Evolutionary conservation across 2,329 filamentous ascomycete genomes (phyloP).

Genomic region (Aspergillus sp.): DNA sequence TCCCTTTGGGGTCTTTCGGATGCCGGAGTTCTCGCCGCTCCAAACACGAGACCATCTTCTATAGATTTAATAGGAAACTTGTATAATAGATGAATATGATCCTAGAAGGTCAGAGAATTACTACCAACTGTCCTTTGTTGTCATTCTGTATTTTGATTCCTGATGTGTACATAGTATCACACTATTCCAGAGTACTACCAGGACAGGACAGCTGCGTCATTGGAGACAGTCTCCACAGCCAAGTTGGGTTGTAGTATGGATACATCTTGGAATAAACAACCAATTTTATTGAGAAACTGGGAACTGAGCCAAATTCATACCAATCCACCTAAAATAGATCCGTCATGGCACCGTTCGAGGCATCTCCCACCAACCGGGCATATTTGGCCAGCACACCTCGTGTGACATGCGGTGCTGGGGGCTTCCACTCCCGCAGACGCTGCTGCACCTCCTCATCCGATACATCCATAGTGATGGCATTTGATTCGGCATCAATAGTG

Average conservation of each 20-base stretch:
- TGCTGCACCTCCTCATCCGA: slow-evolving; percentile 68
- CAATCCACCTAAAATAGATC: slow-evolving; percentile 61
- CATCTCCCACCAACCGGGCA: slow-evolving; percentile 81
- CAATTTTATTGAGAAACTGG: too few species aligned
- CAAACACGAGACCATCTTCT: not conserved
- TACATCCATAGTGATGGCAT: slow-evolving; percentile 71
- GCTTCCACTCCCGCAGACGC: slow-evolving; percentile 67
- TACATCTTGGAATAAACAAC: not conserved
- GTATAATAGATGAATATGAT: too few species aligned
- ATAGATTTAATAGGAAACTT: too few species aligned
- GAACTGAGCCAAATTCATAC: not conserved
- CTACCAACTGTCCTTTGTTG: too few species aligned
- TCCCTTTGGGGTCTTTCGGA: not conserved
- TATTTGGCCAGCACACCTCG: slow-evolving; percentile 90
- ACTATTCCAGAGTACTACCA: not conserved
- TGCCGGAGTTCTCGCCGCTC: not conserved
- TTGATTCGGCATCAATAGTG: slow-evolving; percentile 80
- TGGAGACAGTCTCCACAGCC: not conserved
- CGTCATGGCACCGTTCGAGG: slow-evolving; percentile 86
- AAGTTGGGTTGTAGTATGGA: not conserved
- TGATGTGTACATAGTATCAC: not conserved
- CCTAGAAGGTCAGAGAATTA: too few species aligned
- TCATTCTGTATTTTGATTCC: not conserved
- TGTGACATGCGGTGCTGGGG: slow-evolving; percentile 71
- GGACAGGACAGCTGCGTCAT: not conserved